Conservation (phyloP, 768 basidiomycete species). For the Pisolithus marmoratus region DNA sequence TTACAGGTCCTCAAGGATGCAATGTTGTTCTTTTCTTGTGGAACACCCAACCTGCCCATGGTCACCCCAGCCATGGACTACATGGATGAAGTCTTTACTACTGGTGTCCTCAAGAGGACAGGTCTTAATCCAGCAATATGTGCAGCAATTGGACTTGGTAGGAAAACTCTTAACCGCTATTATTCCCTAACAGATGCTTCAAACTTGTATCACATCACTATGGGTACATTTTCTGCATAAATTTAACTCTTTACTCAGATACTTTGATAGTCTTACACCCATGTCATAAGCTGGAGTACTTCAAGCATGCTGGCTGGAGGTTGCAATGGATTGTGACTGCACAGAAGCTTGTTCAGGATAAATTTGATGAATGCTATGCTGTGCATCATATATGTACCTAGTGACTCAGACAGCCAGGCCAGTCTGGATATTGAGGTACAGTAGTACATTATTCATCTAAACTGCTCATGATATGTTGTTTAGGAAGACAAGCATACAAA, state of each 20-base stretch:
- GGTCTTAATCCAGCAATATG: not conserved
- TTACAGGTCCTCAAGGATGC: slow-evolving; percentile 19
- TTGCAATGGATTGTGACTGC: slow-evolving; percentile 22
- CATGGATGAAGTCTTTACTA: slow-evolving; percentile 20
- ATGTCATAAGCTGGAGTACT: slow-evolving; percentile 25
- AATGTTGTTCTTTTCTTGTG: slow-evolving; percentile 20
- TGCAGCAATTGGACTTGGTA: no score
- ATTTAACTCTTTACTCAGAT: no score
- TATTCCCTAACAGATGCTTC: no score
- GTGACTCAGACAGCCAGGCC: not conserved
- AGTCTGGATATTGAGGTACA: not conserved
- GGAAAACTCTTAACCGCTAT: no score
- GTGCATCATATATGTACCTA: not conserved
- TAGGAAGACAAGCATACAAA: not conserved
- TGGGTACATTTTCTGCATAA: no score
- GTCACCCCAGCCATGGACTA: slow-evolving; percentile 32
- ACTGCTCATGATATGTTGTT: not conserved
- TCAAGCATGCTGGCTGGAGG: slow-evolving; percentile 21
- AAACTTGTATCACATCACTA: no score
- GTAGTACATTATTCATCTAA: no score
- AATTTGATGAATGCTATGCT: not conserved
- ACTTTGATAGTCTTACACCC: slow-evolving; percentile 27
- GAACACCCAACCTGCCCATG: slow-evolving; percentile 14
- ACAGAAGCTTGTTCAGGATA: slow-evolving; percentile 5
- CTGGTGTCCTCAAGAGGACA: not conserved